Conservation (phyloP, 1,284 basidiomycete genomes). For the Lentinula novae-zelandiae region DNA sequence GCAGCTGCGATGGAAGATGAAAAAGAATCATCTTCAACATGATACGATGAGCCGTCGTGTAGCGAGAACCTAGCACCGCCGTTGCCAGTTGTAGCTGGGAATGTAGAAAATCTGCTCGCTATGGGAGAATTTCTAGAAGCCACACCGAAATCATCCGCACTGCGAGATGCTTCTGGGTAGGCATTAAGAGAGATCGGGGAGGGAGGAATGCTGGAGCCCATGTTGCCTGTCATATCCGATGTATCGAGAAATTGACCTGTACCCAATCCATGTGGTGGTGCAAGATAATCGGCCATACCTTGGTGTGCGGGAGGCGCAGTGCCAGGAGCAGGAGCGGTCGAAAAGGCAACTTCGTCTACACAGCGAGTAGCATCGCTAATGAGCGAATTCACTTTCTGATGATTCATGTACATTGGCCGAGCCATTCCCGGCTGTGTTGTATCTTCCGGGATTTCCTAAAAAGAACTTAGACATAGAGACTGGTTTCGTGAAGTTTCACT, state of each 20-base stretch:
- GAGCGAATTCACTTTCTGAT: slow-evolving; percentile 57
- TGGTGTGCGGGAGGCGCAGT: slow-evolving; percentile 12
- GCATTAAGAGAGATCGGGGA: not conserved
- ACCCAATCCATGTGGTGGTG: slow-evolving; percentile 20
- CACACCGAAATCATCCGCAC: slow-evolving; percentile 40
- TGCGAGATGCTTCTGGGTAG: slow-evolving; percentile 11
- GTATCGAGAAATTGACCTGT: slow-evolving; percentile 25
- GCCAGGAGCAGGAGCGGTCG: slow-evolving; percentile 33
- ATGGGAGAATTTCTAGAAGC: slow-evolving; percentile 18
- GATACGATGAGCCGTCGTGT: slow-evolving; percentile 12
- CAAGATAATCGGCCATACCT: slow-evolving; percentile 17
- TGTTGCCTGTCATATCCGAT: slow-evolving; percentile 12
- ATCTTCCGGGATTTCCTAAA: slow-evolving; percentile 77
- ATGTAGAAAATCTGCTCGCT: slow-evolving; percentile 52
- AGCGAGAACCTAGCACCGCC: slow-evolving; percentile 10
- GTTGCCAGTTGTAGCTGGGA: slow-evolving; percentile 37
- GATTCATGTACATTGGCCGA: slow-evolving; percentile 68
- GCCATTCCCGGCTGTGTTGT: slow-evolving; percentile 78
- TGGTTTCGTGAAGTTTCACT: slow-evolving; percentile 20
- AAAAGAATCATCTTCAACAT: slow-evolving; percentile 39
- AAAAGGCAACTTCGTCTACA: slow-evolving; percentile 56
- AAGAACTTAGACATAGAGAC: slow-evolving; percentile 1
- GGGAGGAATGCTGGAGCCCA: slow-evolving; percentile 6
- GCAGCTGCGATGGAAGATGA: slow-evolving; percentile 51
- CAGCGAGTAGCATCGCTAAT: slow-evolving; percentile 62